Evolutionary conservation across 495 filamentous ascomycete genomes (phyloP), one percentile per base, ranked within the genome.

Genomic region (Penicillium pancosmium): DNA sequence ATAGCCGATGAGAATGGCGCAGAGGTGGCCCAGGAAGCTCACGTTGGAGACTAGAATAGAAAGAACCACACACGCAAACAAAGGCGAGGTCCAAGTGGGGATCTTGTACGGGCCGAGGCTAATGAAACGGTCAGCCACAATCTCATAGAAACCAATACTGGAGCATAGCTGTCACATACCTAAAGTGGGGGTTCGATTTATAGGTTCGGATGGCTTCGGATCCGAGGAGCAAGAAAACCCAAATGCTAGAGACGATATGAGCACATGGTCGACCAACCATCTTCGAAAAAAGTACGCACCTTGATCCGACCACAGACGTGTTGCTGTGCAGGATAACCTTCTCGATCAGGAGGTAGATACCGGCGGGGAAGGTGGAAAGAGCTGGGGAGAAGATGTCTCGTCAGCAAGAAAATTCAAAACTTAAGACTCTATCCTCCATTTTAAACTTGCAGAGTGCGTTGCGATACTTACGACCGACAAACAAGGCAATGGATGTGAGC

Each of bases 31-130:
- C 25, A 97, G 74, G 50, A 96, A 83, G 68, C 88, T 93, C 0
- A 90, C 90, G 54, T 87, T 84, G 3, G 93, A 91, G 18, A 95
- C 69, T 33, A 98, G 73, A 40, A 92, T 84, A 35, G 85, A 84
- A 27, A 89, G 78, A 18, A 91, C 75, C 23, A 91, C 68, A 55
- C 92, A 82, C 54, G 89, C 73, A 36, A 90, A 70, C 4, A 98
- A 70, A n/a, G 94, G 94, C 2, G 91, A 89, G 12, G 86, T 88
- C 92, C 93, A 97, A 0, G 92, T 97, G 1, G 94, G 94, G 49
- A 98, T 90, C 65, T 88, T 86, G 63, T 84, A 82, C 8, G 85
- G 85, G 27, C 85, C 88, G 25, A 79, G 66, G 40, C 69, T 71
- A 40, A 6, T 4, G 16, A 50, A 36, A 7, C 2, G 23, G 19